Conservation (phyloP, 202 grass and related monocot genomes). For the Eragrostis tef region DNA sequence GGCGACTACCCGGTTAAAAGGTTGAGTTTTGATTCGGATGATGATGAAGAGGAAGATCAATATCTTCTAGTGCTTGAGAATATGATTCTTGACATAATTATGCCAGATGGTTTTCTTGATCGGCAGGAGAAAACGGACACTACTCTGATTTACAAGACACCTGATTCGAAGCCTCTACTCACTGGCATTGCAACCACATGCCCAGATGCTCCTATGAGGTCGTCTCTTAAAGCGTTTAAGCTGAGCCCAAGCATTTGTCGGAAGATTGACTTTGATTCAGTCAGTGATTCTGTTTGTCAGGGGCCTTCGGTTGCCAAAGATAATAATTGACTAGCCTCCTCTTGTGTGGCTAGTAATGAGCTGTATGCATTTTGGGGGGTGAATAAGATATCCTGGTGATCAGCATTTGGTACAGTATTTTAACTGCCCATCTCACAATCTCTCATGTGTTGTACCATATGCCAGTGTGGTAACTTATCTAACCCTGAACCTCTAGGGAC, state of each 20-base stretch:
- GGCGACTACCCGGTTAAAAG: conserved; percentile 50
- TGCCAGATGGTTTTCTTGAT: conserved; percentile 45
- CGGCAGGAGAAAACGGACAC: conserved; percentile 40
- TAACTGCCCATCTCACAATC: neutral
- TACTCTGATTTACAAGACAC: conserved; percentile 49
- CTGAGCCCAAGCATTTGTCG: conserved; percentile 60
- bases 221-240: conserved; percentile 46
- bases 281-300: conserved; percentile 25
- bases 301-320: conserved; percentile 13
- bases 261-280: conserved; percentile 67
- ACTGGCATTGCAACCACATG: conserved; percentile 62
- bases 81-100: conserved; percentile 72
- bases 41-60: conserved; percentile 61
- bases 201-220: conserved; percentile 54
- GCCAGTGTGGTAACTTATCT: conserved; percentile 35
- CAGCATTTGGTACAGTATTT: conserved; percentile 30
- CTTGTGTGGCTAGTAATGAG: neutral
- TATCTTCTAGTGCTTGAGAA: conserved; percentile 56
- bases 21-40: conserved; percentile 56
- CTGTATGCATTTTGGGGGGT: conserved; percentile 29
- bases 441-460: conserved; percentile 6
- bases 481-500: conserved; percentile 40
- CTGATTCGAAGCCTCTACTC: conserved; percentile 54
- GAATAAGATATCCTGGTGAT: conserved; percentile 29
- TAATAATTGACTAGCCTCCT: conserved; percentile 5